Base-by-base conservation (phyloP, 305 asterid species). In the Petunia hybrid region DNA sequence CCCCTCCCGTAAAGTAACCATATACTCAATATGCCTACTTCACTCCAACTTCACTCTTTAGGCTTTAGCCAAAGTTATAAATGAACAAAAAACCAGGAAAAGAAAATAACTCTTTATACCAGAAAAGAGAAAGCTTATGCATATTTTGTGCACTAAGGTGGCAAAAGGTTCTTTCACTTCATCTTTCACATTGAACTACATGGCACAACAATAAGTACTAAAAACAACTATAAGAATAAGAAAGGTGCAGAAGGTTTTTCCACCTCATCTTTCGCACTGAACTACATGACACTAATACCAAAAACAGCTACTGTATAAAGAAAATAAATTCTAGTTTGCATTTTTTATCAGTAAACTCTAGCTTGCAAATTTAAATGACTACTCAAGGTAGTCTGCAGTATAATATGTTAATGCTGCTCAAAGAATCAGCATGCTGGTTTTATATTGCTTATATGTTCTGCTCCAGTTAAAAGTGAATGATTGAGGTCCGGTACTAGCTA, bases 191-290 rank as follows among this genome's bases (percentile, higher is more conserved):
- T 13, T 10, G 42, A 71, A 35, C 78, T 48, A 48, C 78, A 48
- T 71, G 62, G 78, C 78, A 48, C 45, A 46, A 3, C 35, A 73
- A 73, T 31, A 51, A 73, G 36, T 36, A 71, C 51, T 3, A 73
- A 2, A 73, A 73, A 31, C 46, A 71, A 73, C 36, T 73, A 12
- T 35, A 51, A 48, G n/a, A n/a, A n/a, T n/a, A n/a, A 0, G 62
- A 41, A 51, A 73, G 31, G 31, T 22, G 31, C 31, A 22, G 31
- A 22, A 22, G 31, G 31, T 22, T 22, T 1, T 22, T 22, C 31
- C 31, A 22, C 31, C 31, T 22, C 31, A 22, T 22, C 31, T 22
- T 22, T 22, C 31, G 31, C 0, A 22, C 31, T 22, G 31, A 22
- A 22, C 31, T 22, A 22, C 31, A 22, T 22, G 31, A 22, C 31